Percentiles rank a stretch among this genome's conserved stretches.
Conservation (phyloP, 768 basidiomycete species). For the Hericium rajendrae region DNA sequence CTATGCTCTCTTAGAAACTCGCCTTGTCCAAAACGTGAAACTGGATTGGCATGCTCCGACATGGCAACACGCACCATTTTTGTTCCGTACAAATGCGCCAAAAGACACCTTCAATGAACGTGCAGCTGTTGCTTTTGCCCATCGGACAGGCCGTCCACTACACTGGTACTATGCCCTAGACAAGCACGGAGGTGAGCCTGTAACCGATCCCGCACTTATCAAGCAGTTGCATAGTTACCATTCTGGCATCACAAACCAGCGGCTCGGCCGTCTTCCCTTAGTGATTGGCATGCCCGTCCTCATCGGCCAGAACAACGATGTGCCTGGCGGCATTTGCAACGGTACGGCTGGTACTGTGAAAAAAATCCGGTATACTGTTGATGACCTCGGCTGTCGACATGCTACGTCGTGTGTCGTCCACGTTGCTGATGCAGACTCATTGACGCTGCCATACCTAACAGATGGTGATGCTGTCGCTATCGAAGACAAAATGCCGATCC, state of each 20-base stretch:
- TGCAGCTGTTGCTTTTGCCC: slow-evolving; percentile 20
- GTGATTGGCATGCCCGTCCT: slow-evolving; percentile 32
- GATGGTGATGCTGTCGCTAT: slow-evolving; percentile 16
- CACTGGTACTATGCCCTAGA: background rate
- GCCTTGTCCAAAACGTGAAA: background rate
- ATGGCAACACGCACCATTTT: slow-evolving; percentile 24
- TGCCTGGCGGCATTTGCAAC: slow-evolving; percentile 28
- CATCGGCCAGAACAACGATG: slow-evolving; percentile 28
- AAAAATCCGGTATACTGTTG: background rate
- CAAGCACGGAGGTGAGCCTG: background rate
- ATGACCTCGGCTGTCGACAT: slow-evolving; percentile 11
- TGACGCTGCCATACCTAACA: slow-evolving; percentile 12
- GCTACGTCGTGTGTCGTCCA: slow-evolving; percentile 18
- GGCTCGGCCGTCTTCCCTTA: slow-evolving; percentile 25
- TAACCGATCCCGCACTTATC: background rate
- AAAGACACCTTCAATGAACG: slow-evolving; percentile 29
- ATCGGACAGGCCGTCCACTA: background rate
- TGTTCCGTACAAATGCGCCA: slow-evolving; percentile 26
- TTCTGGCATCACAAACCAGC: slow-evolving; percentile 22
- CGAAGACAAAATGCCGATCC: slow-evolving; percentile 16
- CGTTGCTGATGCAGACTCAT: slow-evolving; percentile 1
- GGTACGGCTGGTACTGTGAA: slow-evolving; percentile 16
- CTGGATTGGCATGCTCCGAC: background rate
- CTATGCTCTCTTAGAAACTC: background rate
- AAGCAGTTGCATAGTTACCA: slow-evolving; percentile 6